Base-by-base conservation (phyloP, 169 alveolate genomes). In the Babesia caballi region DNA sequence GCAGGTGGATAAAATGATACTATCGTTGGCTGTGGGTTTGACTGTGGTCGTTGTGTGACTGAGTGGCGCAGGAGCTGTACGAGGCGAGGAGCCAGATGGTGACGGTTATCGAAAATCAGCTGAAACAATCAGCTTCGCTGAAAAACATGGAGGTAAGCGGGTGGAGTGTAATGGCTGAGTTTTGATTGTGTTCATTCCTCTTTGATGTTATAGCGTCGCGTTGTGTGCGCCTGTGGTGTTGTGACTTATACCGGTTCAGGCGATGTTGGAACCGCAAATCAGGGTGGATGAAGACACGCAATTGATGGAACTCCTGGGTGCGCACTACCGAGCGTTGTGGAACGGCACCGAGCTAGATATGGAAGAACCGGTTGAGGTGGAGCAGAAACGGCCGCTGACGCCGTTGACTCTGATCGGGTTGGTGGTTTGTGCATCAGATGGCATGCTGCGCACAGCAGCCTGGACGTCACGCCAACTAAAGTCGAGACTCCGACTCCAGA, bases 91-190 rank as follows among this genome's bases (percentile, higher is more conserved):
- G 46, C 12, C 47, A 47, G 36, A 49, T 63, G 28, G 50, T 63
- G 17, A 49, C 17, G 6, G 73, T 49, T 12, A 63, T 63, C 12
- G 61, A 47, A 32, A 49, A 35, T 49, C 73, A 63, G 49, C 58
- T 63, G 15, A 42, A 46, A 19, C 49, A 17, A 23, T 63, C 73
- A 9, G 58, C 73, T 2, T 35, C 60, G 4, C 58, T 63, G 19
- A 42, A 63, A 25, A 63, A 63, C 36, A 46, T 63, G 27, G 73
- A 63, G 73, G 73, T 63, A 47, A 27, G 60, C 15, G 4, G 60
- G 1, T 8, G 7, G 30, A 12, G 14, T 46, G 53, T 12, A 4
- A 0, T 15, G 30, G 27, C 25, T 38, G 44, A n/a, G n/a, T n/a
- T n/a, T n/a, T n/a, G n/a, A n/a, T n/a, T n/a, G n/a, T n/a, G n/a